A percentile compares a stretch with the other conserved stretches of the same genome.
Evolutionary conservation across 331 rosid species (phyloP).

Genomic region (Pyracantha coccinea): DNA sequence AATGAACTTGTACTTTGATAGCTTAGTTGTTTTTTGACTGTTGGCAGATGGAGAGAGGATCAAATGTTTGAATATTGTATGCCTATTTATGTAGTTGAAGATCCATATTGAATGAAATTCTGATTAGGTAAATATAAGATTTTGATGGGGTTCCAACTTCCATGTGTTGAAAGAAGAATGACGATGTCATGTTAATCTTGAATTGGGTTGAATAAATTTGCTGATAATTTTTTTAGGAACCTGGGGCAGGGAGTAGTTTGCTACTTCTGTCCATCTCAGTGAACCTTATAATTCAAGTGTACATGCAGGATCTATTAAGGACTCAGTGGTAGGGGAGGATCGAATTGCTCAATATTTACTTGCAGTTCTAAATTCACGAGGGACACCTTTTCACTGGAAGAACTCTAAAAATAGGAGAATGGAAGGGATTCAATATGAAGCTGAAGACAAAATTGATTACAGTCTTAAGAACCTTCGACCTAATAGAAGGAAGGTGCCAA

Average conservation of each 20-base stretch:
- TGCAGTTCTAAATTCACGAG: slow-evolving; percentile 67
- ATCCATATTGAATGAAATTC: not conserved
- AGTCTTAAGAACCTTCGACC: slow-evolving; percentile 55
- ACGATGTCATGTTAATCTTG: not conserved
- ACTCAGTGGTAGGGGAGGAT: slow-evolving; percentile 88
- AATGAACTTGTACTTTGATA: not conserved
- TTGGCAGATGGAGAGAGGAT: not conserved
- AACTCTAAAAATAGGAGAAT: slow-evolving; percentile 44
- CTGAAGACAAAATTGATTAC: slow-evolving; percentile 33
- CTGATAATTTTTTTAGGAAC: not conserved
- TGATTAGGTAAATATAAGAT: not conserved
- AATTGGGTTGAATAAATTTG: not conserved
- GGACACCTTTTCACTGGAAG: slow-evolving; percentile 84
- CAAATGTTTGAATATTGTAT: not conserved
- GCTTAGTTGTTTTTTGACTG: not conserved
- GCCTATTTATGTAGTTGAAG: not conserved
- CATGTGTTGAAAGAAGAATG: not conserved
- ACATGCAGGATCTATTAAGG: slow-evolving; percentile 78
- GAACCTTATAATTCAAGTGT: not conserved
- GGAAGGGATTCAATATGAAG: slow-evolving; percentile 44
- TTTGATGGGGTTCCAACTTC: not conserved
- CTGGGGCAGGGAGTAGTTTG: not conserved
- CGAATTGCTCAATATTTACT: slow-evolving; percentile 78
- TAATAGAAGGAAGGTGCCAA: slow-evolving; percentile 39
- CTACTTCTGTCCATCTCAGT: not conserved